Percentiles rank a stretch among this genome's conserved stretches.
phyloP scores from a whole-genome alignment of 2,329 filamentous ascomycete genomes.

The Alternaria hordeiaustralica region DNA sequence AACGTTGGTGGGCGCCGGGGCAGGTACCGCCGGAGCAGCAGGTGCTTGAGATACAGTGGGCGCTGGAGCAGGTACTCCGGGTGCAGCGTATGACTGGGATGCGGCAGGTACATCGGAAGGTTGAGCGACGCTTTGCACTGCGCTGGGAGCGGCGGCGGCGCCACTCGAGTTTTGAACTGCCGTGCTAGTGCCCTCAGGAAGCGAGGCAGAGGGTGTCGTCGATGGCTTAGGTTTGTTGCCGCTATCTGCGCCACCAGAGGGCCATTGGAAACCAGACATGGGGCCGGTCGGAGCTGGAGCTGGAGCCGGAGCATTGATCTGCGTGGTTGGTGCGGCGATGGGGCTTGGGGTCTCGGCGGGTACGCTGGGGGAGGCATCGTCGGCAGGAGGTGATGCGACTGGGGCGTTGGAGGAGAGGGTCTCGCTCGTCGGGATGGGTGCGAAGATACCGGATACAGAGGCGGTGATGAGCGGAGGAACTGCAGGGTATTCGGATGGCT shows the following conservation, averaged over 20 bases:
- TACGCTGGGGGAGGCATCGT: neutral
- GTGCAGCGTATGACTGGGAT: neutral
- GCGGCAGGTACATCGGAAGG: conserved; percentile 6
- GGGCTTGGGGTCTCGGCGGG: conserved; percentile 4
- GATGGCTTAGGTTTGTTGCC: conserved; percentile 3
- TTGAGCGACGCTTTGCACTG: conserved; percentile 10
- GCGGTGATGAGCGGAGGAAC: conserved; percentile 9
- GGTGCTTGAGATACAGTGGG: conserved; percentile 5
- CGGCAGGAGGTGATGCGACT: conserved; percentile 3
- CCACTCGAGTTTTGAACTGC: conserved; percentile 6
- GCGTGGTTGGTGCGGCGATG: conserved; percentile 10
- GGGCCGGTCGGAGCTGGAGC: conserved; percentile 10
- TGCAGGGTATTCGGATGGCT: conserved; percentile 1
- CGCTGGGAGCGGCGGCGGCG: conserved; percentile 5
- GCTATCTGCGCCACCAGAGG: conserved; percentile 4
- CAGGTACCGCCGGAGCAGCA: conserved; percentile 1
- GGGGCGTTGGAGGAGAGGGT: conserved; percentile 2
- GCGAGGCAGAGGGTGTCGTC: conserved; percentile 6
- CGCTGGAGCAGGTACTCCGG: conserved; percentile 6
- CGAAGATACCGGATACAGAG: conserved; percentile 6
- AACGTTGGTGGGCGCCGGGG: conserved; percentile 5
- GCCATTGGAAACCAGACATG: conserved; percentile 35
- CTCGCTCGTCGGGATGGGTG: conserved; percentile 16
- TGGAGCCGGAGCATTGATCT: conserved; percentile 11
- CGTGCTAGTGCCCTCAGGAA: conserved; percentile 2